A percentile compares a stretch with the other conserved stretches of the same genome.
Conservation (phyloP, 306 rosid species). For the Dalbergia oliveri region DNA sequence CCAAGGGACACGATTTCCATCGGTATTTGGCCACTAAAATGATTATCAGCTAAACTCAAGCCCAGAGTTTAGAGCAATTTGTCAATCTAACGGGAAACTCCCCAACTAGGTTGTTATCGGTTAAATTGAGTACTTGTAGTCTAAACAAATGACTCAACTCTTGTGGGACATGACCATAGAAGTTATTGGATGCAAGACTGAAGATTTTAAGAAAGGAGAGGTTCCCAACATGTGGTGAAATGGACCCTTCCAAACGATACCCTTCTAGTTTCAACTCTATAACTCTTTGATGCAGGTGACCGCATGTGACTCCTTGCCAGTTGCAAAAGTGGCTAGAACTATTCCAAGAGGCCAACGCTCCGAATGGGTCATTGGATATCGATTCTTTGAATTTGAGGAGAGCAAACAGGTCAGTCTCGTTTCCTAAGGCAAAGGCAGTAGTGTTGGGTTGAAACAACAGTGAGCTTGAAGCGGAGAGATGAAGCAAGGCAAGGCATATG, state of each 20-base stretch:
- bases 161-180: slow-evolving; percentile 17
- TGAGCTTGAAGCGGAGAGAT: background rate
- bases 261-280: background rate
- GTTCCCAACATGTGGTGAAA: slow-evolving; percentile 20
- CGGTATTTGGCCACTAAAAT: slow-evolving; percentile 30
- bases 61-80: slow-evolving; percentile 1
- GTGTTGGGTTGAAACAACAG: background rate
- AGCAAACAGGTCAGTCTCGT: background rate
- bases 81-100: slow-evolving; percentile 12
- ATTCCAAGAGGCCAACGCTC: slow-evolving; percentile 6
- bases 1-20: slow-evolving; percentile 22
- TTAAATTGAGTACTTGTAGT: background rate
- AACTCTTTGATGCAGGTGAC: background rate
- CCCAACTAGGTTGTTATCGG: background rate
- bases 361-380: background rate
- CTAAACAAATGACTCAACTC: background rate
- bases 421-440: slow-evolving; percentile 1
- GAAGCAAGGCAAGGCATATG: background rate
- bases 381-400: slow-evolving; percentile 6
- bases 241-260: background rate
- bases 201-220: slow-evolving; percentile 3
- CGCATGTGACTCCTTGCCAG: slow-evolving; percentile 8
- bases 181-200: background rate
- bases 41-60: background rate
- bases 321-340: slow-evolving; percentile 25